These are phyloP conservation scores for Tephrocybe rancida DNA, from an alignment of 768 basidiomycete species.

Conservation along the genomic window DNA sequence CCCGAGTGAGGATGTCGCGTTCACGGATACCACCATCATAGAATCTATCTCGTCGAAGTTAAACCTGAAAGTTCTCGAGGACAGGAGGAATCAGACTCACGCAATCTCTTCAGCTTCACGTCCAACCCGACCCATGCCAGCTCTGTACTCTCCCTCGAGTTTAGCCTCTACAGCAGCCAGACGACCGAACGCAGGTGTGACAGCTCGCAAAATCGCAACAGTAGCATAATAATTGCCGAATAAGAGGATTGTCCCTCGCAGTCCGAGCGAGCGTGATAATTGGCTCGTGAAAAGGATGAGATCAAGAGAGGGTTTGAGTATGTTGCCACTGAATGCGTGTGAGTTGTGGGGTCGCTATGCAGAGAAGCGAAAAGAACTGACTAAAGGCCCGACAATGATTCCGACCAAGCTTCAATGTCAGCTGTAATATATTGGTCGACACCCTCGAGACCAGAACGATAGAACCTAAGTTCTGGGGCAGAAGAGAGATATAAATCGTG, in stretches of 20 bases:
- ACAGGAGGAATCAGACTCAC: slow-evolving; percentile 40
- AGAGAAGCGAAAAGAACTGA: slow-evolving; percentile 41
- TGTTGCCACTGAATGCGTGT: slow-evolving; percentile 67
- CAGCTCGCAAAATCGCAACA: slow-evolving; percentile 76
- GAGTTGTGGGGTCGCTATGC: background rate
- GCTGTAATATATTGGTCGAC: slow-evolving; percentile 93
- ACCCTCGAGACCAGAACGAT: slow-evolving; percentile 65
- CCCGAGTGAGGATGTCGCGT: slow-evolving; percentile 74
- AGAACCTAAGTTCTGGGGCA: slow-evolving; percentile 71
- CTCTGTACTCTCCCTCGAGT: slow-evolving; percentile 89
- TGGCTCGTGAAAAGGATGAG: slow-evolving; percentile 91
- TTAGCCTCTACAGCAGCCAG: slow-evolving; percentile 87
- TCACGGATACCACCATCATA: slow-evolving; percentile 90
- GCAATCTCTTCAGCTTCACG: slow-evolving; percentile 94
- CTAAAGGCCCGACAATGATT: slow-evolving; percentile 86
- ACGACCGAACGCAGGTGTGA: slow-evolving; percentile 91
- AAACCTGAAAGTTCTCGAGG: background rate
- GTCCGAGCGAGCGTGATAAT: slow-evolving; percentile 82
- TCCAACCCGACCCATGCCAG: slow-evolving; percentile 83
- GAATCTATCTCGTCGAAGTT: slow-evolving; percentile 52
- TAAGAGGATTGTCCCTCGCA: slow-evolving; percentile 79
- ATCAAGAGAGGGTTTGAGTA: slow-evolving; percentile 91
- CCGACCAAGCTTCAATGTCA: slow-evolving; percentile 89
- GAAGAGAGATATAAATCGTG: slow-evolving; percentile 91
- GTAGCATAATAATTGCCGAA: slow-evolving; percentile 89